Evolutionary conservation across 257 asterid genomes (phyloP), one percentile per base, ranked within the genome.

Genomic region (Przewalskia tangutica): DNA sequence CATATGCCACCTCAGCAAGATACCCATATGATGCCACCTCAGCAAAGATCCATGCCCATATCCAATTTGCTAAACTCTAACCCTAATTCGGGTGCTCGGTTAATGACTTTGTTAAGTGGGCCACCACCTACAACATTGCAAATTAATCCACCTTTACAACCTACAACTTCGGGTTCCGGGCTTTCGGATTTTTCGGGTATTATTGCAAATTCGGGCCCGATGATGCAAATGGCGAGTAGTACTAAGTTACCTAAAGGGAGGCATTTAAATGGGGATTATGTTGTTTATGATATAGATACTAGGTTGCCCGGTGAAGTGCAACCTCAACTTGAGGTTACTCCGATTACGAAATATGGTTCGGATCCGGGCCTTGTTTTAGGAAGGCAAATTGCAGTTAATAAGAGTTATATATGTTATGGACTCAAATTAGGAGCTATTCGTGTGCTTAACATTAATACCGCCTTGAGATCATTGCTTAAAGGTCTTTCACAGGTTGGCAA

Each of bases 271-370:
- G 98, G 97, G 50, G 94, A 92, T 80, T 86, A 81, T 44, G 64
- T 91, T 62, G 90, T 87, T 13, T 96, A 96, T 38, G 99, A 96
- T 80, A 86, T 96, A 3, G 92, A 94, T 90, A 92, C 85, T 64
- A 90, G 97, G 87, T 82, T 91, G 88, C 93, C 96, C 0, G 97
- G 97, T 2, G 99, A 96, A 89, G 93, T 93, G 85, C 98, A 93
- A 88, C 98, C 99, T 77, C 98, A 96, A 86, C 91, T 96, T 16
- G 99, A 96, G 93, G 99, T 96, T 66, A 94, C 98, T 53, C 99
- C 99, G 46, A 96, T 96, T 86, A 96, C 99, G 4, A 96, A 96
- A 84, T 96, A 96, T 82, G 93, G 84, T 40, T 96, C 99, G 46
- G 98, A 96, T 79, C 98, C 98, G 0, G 98, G 98, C 2, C 95